Evolutionary conservation across 805 yeast species (phyloP).

Genomic region (Starmera quercuum): DNA sequence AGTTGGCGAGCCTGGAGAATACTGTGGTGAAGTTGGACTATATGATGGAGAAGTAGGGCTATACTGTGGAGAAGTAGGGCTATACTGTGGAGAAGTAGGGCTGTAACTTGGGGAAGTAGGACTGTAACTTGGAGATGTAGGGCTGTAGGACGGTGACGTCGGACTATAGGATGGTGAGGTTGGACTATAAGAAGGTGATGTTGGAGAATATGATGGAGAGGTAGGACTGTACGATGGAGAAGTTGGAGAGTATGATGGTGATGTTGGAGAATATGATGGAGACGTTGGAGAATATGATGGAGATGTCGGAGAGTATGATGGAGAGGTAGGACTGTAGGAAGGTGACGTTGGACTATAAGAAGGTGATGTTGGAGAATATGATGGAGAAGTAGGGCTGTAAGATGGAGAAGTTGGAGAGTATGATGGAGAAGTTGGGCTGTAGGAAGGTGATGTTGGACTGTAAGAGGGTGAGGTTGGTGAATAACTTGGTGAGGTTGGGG

Average conservation of each 20-base stretch:
- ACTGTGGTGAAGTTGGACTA: conserved; percentile 48
- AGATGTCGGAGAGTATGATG: conserved; percentile 71
- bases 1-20: conserved; percentile 56
- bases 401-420: conserved; percentile 72
- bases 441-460: conserved; percentile 70
- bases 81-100: conserved; percentile 68
- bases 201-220: conserved; percentile 74
- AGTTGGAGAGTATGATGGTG: conserved; percentile 75
- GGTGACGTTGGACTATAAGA: conserved; percentile 66
- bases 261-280: conserved; percentile 69
- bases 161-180: conserved; percentile 69
- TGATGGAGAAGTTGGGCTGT: conserved; percentile 70
- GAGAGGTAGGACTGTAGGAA: conserved; percentile 60
- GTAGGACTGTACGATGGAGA: conserved; percentile 68
- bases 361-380: conserved; percentile 71
- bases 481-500: conserved; percentile 57
- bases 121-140: conserved; percentile 66
- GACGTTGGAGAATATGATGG: conserved; percentile 57
- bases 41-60: conserved; percentile 57
- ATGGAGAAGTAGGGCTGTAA: conserved; percentile 67
- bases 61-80: conserved; percentile 47
- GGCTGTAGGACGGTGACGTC: conserved; percentile 71
- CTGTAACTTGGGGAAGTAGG: conserved; percentile 66
- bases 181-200: conserved; percentile 66
- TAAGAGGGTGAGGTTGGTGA: conserved; percentile 63